Base-by-base conservation (phyloP, 2,329 filamentous ascomycete species). In the Diplodia sapinea region DNA sequence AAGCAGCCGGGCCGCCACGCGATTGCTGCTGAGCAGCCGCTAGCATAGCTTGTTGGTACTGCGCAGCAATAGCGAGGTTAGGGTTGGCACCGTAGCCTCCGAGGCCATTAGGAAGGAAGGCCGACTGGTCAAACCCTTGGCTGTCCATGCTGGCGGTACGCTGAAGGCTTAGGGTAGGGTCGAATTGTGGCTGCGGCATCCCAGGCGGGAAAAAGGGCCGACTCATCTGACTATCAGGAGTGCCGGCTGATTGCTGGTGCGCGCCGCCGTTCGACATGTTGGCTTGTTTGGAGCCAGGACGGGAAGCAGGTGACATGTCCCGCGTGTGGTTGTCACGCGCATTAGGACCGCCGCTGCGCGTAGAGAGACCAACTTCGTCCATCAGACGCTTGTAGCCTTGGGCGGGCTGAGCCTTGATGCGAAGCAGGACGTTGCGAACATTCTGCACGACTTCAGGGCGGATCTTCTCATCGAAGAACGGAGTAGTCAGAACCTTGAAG, bases 311-410 rank as follows among this genome's bases (percentile, higher is more conserved):
- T 9, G 76, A 78, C 62, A 75, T 74, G 26, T 79, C 77, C 26
- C 77, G 76, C 40, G 70, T 69, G 43, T 70, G 68, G 38, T 70
- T 57, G 23, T 66, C 56, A 12, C 52, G 74, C 15, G 65, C 55
- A 31, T 73, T 74, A 49, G 80, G 78, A 43, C 77, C 75, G 63
- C 81, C 80, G 64, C 78, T 78, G 51, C 83, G 81, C 20, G 82
- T 84, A 1, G 94, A 96, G 47, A 99, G 82, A 69, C 94, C 94
- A 72, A 99, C 95, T 78, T 99, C 95, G 74, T 99, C 95, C 95
- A 99, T 99, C 69, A 99, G 82, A 65, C 95, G 91, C 85, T 98
- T 99, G 83, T 99, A 99, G 64, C 95, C 95, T 81, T 98, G 95
- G 70, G 90, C 91, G 17, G 95, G 93, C 74, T 96, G 92, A 6